A percentile compares a stretch with the other conserved stretches of the same genome.
Evolutionary conservation across 768 basidiomycete species (phyloP).

Genomic region (Lactarius hatsudake): DNA sequence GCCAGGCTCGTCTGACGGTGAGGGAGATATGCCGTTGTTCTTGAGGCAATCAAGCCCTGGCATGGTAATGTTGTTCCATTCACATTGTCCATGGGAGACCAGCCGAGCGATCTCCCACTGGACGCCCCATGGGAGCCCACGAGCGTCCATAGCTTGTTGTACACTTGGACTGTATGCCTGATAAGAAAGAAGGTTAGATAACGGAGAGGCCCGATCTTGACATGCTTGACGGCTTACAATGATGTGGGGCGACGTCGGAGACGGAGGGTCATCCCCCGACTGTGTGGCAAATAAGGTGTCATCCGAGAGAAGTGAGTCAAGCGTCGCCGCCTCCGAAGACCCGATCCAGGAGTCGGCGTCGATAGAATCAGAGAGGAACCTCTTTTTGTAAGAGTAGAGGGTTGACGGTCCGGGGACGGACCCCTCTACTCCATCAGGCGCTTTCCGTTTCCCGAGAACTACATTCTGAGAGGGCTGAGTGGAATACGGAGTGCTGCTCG

Average conservation of each 20-base stretch:
- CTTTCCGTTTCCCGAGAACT: constrained; percentile 18
- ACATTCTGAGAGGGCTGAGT: background rate
- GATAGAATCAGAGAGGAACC: background rate
- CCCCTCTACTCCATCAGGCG: background rate
- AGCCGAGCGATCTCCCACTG: constrained; percentile 55
- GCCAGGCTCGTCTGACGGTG: background rate
- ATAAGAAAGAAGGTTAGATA: background rate
- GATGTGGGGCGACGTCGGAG: background rate
- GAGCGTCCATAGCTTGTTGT: constrained; percentile 18
- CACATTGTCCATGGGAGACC: constrained; percentile 34
- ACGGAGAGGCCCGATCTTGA: background rate
- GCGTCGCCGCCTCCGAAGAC: background rate
- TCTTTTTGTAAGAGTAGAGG: constrained; percentile 6
- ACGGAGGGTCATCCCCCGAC: background rate
- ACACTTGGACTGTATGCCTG: constrained; percentile 19
- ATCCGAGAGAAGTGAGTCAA: background rate
- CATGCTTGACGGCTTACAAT: constrained; percentile 17
- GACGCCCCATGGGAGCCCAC: constrained; percentile 37
- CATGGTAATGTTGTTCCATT: constrained; percentile 36
- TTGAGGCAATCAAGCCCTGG: constrained; percentile 32
- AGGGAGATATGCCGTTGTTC: background rate
- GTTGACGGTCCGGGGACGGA: background rate
- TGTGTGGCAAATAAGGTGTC: background rate
- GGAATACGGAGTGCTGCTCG: background rate
- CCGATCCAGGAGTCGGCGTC: background rate